Base-by-base conservation (phyloP, 1,284 basidiomycete species). In the Malassezia brasiliensis region DNA sequence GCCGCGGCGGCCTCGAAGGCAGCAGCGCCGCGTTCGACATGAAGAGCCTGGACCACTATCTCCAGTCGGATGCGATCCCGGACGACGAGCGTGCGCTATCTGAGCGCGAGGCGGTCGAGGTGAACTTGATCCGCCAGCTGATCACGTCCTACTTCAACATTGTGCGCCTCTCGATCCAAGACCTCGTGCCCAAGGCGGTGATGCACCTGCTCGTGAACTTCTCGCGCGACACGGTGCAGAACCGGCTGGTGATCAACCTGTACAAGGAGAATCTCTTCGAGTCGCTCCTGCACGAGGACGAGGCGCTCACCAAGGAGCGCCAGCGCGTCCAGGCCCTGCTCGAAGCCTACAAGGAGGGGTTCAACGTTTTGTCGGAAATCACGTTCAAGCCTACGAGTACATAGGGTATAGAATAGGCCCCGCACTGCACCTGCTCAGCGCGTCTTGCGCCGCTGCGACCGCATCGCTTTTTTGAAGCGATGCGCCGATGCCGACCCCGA, bases 101-200 rank as follows among this genome's bases (percentile, higher is more conserved):
- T 2, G 79, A 83, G 58, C 83, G 88, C 31, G 93, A 98, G 76
- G 90, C 96, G 75, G 88, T 96, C 85, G 93, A 98, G 78, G 94
- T 90, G 36, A 85, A 83, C 39, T 81, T 99, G 61, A 98, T 99
- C 72, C 85, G 91, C 50, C 87, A 87, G 2, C 82, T 98, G 63
- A 98, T 99, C 73, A 83, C 85, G 28, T 90, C 88, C 14, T 98
- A 99, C 80, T 99, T 99, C 78, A 81, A 82, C 62, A 98, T 99
- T 75, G 87, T 94, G 19, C 85, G 94, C 34, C 90, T 96, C 76
- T 88, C 85, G 68, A 96, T 99, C 64, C 89, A 96, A 72, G 94
- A 98, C 76, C 81, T 96, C 59, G 83, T 98, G 17, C 94, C 94
- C 35, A 99, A 99, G 78, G 67, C 67, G 10, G 67, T 75, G 34